Percentiles rank a stretch among this genome's conserved stretches.
These are phyloP conservation scores for Colletotrichum sp. DNA, from an alignment of 2,329 filamentous ascomycete species.

Conservation along the genomic window DNA sequence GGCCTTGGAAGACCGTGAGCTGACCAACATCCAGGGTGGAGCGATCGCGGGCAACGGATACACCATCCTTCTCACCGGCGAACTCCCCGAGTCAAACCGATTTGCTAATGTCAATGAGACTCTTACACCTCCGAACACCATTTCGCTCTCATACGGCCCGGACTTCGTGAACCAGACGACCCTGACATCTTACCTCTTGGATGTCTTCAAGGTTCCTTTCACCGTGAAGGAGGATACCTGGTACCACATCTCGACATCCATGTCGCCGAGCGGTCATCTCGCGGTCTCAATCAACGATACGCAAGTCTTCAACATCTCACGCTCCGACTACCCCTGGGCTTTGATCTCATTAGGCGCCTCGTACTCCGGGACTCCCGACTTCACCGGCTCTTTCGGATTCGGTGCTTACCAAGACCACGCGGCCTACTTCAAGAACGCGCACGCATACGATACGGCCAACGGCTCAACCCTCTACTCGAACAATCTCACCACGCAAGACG, in stretches of 20 bases:
- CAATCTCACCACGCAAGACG: constrained; percentile 30
- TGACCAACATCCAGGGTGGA: not conserved
- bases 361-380: not conserved
- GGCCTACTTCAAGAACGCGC: constrained; percentile 39
- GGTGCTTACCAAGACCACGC: constrained; percentile 44
- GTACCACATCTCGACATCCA: constrained; percentile 40
- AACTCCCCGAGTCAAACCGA: not conserved
- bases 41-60: constrained; percentile 7
- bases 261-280: constrained; percentile 29
- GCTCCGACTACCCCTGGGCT: constrained; percentile 11
- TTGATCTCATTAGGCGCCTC: not conserved
- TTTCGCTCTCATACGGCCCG: constrained; percentile 37
- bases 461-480: constrained; percentile 36
- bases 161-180: constrained; percentile 40
- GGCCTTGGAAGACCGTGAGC: not conserved
- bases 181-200: constrained; percentile 27
- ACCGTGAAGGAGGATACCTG: constrained; percentile 36
- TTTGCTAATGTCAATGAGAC: constrained; percentile 36
- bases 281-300: constrained; percentile 31
- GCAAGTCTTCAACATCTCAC: constrained; percentile 20
- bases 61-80: constrained; percentile 11
- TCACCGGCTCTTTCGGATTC: constrained; percentile 41
- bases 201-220: constrained; percentile 29
- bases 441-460: constrained; percentile 23
- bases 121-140: constrained; percentile 35